Evolutionary conservation across 148 eudicot genomes (phyloP), one percentile per base, ranked within the genome.

Genomic region (Camellia granthamiana): DNA sequence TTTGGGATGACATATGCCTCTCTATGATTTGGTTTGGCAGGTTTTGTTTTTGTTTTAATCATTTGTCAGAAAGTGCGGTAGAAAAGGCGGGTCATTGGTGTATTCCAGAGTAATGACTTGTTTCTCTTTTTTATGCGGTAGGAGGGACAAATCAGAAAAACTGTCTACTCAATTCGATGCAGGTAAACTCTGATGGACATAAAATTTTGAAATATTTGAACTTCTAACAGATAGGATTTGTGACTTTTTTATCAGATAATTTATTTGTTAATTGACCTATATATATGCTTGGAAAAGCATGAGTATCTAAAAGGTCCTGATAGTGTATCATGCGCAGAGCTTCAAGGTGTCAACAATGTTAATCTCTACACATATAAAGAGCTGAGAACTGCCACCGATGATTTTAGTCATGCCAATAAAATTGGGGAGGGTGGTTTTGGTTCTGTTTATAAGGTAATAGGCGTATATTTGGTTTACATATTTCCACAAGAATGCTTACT

Each of bases 361-460:
- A 84, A 85, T 74, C 81, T 80, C 69, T 89, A 74, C 75, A 85
- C 69, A 13, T 89, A 83, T 81, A 89, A 82, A 78, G 88, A 85
- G 66, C 41, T 89, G 75, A 83, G 77, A 79, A 80, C 15, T 0
- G 91, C 89, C 64, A 89, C 91, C 44, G 81, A 83, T 47, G 84
- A 85, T 70, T 89, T 89, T 83, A 73, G 75, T 46, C 66, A 58
- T 8, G 54, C 59, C 38, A 83, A 89, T 49, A 89, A 89, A 78
- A 85, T 89, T 21, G 91, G 91, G 77, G 88, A 89, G 83, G 91
- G 91, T 79, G 91, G 91, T 46, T 89, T 87, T 65, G 91, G 91
- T 65, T 81, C 89, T 41, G 89, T 89, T 13, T 89, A 85, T 76
- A 87, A 81, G 91, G 91, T 89, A 76, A 78, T 8, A 58, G 78